Evolutionary conservation across 768 basidiomycete genomes (phyloP).

Genomic region (Fomitopsis pulvina): DNA sequence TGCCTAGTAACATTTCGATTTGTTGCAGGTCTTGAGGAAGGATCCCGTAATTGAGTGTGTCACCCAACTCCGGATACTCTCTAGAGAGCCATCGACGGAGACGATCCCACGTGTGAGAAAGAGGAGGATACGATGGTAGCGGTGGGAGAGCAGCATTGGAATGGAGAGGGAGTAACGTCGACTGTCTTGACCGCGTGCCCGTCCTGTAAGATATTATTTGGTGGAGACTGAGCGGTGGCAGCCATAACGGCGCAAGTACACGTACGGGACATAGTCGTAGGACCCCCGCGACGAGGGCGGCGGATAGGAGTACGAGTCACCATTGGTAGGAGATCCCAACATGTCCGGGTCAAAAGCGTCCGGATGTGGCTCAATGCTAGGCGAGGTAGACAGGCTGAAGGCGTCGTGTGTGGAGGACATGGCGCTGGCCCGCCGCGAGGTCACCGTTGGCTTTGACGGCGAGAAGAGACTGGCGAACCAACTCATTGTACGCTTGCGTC

Average conservation of each 20-base stretch:
- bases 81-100: slow-evolving; percentile 74
- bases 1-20: slow-evolving; percentile 81
- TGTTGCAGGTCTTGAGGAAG: slow-evolving; percentile 72
- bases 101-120: slow-evolving; percentile 79
- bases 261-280: slow-evolving; percentile 59
- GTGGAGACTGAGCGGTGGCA: background rate
- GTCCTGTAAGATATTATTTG: slow-evolving; percentile 21
- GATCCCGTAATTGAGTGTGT: slow-evolving; percentile 92
- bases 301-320: slow-evolving; percentile 71
- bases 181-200: slow-evolving; percentile 38
- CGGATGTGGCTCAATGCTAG: slow-evolving; percentile 43
- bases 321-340: slow-evolving; percentile 41
- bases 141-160: slow-evolving; percentile 29
- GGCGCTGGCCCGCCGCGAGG: slow-evolving; percentile 42
- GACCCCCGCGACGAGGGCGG: slow-evolving; percentile 47
- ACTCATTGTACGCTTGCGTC: slow-evolving; percentile 40
- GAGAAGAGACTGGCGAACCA: slow-evolving; percentile 69
- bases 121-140: slow-evolving; percentile 61
- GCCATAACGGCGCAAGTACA: background rate
- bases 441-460: slow-evolving; percentile 36
- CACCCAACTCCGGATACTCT: slow-evolving; percentile 91
- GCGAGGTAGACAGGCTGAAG: slow-evolving; percentile 79
- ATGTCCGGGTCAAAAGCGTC: slow-evolving; percentile 56
- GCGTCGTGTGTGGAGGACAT: slow-evolving; percentile 81
- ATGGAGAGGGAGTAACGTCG: slow-evolving; percentile 65